These are phyloP conservation scores for Blastobotrys raffinosifermentans DNA, from an alignment of 1,139 yeast species.

Conservation along the genomic window DNA sequence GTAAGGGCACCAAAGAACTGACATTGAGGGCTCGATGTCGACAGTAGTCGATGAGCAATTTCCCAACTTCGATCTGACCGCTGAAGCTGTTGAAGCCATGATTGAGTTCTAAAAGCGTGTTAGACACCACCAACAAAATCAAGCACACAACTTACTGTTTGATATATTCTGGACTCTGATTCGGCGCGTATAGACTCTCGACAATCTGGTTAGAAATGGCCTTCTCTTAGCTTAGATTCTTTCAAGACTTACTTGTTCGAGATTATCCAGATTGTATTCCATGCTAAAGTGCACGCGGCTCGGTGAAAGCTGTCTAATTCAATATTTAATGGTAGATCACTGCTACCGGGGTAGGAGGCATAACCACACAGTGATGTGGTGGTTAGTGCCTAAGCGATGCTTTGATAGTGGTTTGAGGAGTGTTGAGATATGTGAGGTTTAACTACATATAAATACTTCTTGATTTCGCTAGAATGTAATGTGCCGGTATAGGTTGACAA, in stretches of 20 bases:
- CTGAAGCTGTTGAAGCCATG: constrained; percentile 44
- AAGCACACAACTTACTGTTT: constrained; percentile 12
- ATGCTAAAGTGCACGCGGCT: too few relatives aligned
- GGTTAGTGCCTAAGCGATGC: background rate
- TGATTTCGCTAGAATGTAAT: background rate
- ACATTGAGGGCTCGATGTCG: constrained; percentile 37
- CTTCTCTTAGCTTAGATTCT: background rate
- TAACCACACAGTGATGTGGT: background rate
- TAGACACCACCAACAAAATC: too few relatives aligned
- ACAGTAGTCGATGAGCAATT: constrained; percentile 42
- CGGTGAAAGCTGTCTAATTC: background rate
- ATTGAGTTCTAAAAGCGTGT: constrained; percentile 38
- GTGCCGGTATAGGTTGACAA: background rate
- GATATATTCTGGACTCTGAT: constrained; percentile 16
- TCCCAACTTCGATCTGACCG: constrained; percentile 45
- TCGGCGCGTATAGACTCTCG: constrained; percentile 20
- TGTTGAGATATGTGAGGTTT: too few relatives aligned
- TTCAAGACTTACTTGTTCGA: constrained; percentile 9
- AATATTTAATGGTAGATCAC: background rate
- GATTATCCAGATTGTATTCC: background rate
- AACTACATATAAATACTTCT: background rate
- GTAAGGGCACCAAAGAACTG: constrained; percentile 62
- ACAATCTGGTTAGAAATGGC: constrained; percentile 14
- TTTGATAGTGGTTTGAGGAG: too few relatives aligned
- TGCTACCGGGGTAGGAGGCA: background rate